Conservation (phyloP, 208 protist species). For the Crithidia bombi region DNA sequence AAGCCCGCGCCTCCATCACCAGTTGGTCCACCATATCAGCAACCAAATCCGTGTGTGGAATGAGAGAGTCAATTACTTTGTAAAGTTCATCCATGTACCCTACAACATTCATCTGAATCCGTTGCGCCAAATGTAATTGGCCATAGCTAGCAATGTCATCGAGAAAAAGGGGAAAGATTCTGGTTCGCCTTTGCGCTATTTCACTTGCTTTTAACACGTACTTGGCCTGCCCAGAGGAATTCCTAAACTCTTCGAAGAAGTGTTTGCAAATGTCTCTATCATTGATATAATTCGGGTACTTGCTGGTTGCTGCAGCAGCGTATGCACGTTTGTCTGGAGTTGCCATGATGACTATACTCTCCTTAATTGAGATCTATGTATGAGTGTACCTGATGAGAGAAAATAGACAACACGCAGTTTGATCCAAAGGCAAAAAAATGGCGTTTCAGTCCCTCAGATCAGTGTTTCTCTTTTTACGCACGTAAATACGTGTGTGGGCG, state of each 20-base stretch:
- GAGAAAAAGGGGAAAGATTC: conserved; percentile 57
- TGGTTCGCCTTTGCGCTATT: conserved; percentile 46
- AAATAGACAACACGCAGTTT: too few relatives aligned
- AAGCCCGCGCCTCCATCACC: conserved; percentile 56
- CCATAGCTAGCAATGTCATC: conserved; percentile 77
- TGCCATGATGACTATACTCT: conserved; percentile 8
- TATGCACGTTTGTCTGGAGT: conserved; percentile 44
- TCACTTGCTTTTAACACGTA: conserved; percentile 54
- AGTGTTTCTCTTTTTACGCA: too few relatives aligned
- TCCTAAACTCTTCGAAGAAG: conserved; percentile 72
- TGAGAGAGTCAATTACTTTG: conserved; percentile 70
- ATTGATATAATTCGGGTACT: conserved; percentile 84
- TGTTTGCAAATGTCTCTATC: conserved; percentile 74
- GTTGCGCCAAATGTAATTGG: conserved; percentile 73
- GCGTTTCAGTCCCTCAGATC: too few relatives aligned
- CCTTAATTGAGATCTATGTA: neutral
- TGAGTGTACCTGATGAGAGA: too few relatives aligned
- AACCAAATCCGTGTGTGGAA: conserved; percentile 49
- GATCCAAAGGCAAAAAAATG: too few relatives aligned
- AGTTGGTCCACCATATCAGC: conserved; percentile 81
- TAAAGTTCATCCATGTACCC: conserved; percentile 85
- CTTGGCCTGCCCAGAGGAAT: conserved; percentile 53
- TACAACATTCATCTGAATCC: conserved; percentile 89
- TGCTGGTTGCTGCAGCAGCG: conserved; percentile 65
- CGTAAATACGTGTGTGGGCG: too few relatives aligned